Percentiles rank a stretch among this genome's conserved stretches.
Evolutionary conservation across 768 basidiomycete genomes (phyloP).

Genomic region (Tubosaeta sp.): DNA sequence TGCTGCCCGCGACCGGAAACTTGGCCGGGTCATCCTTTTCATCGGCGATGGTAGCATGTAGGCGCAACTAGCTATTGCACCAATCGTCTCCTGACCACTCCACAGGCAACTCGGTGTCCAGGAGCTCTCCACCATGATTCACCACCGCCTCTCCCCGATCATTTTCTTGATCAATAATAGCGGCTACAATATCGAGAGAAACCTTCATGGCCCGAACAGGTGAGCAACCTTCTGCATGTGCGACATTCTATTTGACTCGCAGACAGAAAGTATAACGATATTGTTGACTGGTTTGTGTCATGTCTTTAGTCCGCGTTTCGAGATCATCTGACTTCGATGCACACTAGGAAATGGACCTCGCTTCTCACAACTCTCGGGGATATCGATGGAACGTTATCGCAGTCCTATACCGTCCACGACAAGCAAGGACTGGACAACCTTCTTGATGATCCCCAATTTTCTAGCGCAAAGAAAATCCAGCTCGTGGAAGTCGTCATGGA

Average conservation of each 20-base stretch:
- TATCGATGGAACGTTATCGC: constrained; percentile 40
- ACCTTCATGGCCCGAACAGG: constrained; percentile 62
- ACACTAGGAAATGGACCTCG: constrained; percentile 55
- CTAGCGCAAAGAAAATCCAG: constrained; percentile 61
- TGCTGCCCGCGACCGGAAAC: constrained; percentile 61
- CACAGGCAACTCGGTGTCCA: constrained; percentile 72
- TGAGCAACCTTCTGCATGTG: constrained; percentile 10
- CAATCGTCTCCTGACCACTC: constrained; percentile 5
- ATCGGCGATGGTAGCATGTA: constrained; percentile 81
- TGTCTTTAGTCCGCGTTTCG: background rate
- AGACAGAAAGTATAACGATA: constrained; percentile 78
- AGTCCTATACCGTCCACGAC: constrained; percentile 63
- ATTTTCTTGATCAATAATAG: constrained; percentile 79
- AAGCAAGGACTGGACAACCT: constrained; percentile 65
- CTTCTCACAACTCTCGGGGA: constrained; percentile 61
- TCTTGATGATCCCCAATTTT: constrained; percentile 60
- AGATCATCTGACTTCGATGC: background rate
- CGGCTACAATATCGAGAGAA: constrained; percentile 86
- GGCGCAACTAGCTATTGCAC: constrained; percentile 22
- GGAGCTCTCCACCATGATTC: constrained; percentile 82
- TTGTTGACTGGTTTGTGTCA: constrained; percentile 57
- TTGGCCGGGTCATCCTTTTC: constrained; percentile 75
- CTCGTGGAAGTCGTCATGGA: constrained; percentile 80
- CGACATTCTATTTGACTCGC: background rate
- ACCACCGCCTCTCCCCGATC: constrained; percentile 68